A percentile compares a stretch with the other conserved stretches of the same genome.
phyloP scores from a whole-genome alignment of 2,329 filamentous ascomycete genomes.

The Talaromyces marneffei region DNA sequence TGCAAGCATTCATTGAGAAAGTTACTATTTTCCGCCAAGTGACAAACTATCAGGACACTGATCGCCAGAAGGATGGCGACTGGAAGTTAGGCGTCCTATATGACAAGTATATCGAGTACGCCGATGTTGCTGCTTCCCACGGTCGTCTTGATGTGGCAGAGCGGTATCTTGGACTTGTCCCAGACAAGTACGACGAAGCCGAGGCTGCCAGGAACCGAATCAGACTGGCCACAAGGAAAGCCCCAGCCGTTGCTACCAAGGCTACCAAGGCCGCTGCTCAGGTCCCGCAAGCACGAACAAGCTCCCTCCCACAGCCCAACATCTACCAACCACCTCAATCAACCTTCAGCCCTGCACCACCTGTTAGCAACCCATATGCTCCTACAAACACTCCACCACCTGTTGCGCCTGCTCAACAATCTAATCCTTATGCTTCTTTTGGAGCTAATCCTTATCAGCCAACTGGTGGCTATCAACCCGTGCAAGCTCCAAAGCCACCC shows the following conservation, averaged over 20 bases:
- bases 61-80: constrained; percentile 63
- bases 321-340: constrained; percentile 31
- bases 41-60: constrained; percentile 79
- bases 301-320: constrained; percentile 33
- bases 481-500: constrained; percentile 39
- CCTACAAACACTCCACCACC: constrained; percentile 37
- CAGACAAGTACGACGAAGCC: constrained; percentile 74
- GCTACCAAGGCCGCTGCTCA: constrained; percentile 41
- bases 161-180: constrained; percentile 84
- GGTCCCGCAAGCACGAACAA: constrained; percentile 15
- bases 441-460: constrained; percentile 27
- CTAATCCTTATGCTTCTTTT: constrained; percentile 47
- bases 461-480: constrained; percentile 51
- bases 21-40: constrained; percentile 94
- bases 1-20: constrained; percentile 96
- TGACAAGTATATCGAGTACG: constrained; percentile 94
- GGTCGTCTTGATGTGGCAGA: constrained; percentile 81
- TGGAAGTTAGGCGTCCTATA: constrained; percentile 90
- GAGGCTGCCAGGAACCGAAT: constrained; percentile 82
- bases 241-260: constrained; percentile 38
- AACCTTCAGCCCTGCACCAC: constrained; percentile 24
- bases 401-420: constrained; percentile 23
- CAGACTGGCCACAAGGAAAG: constrained; percentile 71
- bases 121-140: constrained; percentile 86
- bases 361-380: constrained; percentile 39